phyloP scores from a whole-genome alignment of 2,329 filamentous ascomycete genomes.

The Fusarium sp. region DNA sequence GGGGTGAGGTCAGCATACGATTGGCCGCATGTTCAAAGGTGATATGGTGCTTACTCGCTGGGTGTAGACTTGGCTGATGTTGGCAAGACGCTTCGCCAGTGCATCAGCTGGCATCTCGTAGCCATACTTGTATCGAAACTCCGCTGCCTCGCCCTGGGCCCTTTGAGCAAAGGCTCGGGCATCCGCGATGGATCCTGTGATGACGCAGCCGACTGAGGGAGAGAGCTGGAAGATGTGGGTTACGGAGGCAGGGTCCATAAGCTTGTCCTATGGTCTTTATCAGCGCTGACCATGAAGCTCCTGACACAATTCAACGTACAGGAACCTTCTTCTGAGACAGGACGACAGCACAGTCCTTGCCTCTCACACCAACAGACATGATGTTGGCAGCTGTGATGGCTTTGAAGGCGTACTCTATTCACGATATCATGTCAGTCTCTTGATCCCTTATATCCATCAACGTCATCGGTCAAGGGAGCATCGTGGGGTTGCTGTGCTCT shows the following conservation, averaged over 20 bases:
- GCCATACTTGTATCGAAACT: conserved; percentile 98
- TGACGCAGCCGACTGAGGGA: conserved; percentile 95
- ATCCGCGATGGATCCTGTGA: conserved; percentile 98
- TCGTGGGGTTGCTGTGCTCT: conserved; percentile 26
- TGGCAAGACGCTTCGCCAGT: conserved; percentile 94
- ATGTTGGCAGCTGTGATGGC: conserved; percentile 99
- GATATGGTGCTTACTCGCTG: conserved; percentile 76
- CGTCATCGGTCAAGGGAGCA: conserved; percentile 28
- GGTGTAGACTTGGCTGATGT: conserved; percentile 99
- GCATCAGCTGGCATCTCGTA: conserved; percentile 99
- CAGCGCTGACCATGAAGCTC: conserved; percentile 29
- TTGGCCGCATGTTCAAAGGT: conserved; percentile 19
- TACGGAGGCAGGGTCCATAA: conserved; percentile 97
- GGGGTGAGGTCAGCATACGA: conserved; percentile 46
- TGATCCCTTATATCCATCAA: conserved; percentile 31
- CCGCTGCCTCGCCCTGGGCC: conserved; percentile 93
- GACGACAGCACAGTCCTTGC: conserved; percentile 97
- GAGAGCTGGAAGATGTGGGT: conserved; percentile 98
- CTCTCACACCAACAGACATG: conserved; percentile 94
- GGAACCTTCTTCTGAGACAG: conserved; percentile 99
- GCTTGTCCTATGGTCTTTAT: conserved; percentile 80
- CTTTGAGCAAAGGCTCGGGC: conserved; percentile 92
- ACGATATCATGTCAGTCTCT: conserved; percentile 41
- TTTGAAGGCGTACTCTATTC: conserved; percentile 99
- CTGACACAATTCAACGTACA: conserved; percentile 67